phyloP scores from a whole-genome alignment of 1,284 basidiomycete genomes.

The Megacollybia platyphylla region DNA sequence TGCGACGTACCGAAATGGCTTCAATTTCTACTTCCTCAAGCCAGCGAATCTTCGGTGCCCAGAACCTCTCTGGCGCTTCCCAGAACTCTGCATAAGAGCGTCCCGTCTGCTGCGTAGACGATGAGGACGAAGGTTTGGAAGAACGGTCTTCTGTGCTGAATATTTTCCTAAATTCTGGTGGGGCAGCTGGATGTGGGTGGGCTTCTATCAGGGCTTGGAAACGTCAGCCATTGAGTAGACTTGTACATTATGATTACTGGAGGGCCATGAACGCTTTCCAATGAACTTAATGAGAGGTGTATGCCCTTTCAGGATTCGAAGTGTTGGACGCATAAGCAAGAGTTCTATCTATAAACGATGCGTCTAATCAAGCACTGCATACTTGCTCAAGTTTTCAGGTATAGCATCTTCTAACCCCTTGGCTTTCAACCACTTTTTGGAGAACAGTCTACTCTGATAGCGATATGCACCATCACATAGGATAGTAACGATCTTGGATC shows the following conservation, averaged over 20 bases:
- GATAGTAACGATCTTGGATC: constrained; percentile 82
- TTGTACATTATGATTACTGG: constrained; percentile 21
- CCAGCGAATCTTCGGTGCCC: constrained; percentile 43
- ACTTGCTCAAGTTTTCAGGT: constrained; percentile 79
- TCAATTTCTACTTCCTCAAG: constrained; percentile 67
- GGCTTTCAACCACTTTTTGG: constrained; percentile 83
- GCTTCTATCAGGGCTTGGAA: constrained; percentile 41
- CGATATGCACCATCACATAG: constrained; percentile 93
- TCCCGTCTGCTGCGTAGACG: constrained; percentile 6
- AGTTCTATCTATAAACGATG: background rate
- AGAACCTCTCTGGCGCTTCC: constrained; percentile 65
- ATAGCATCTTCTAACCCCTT: constrained; percentile 78
- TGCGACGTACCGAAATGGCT: constrained; percentile 54
- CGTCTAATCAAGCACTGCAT: constrained; percentile 72
- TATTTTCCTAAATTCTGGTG: constrained; percentile 50
- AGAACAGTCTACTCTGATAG: constrained; percentile 94
- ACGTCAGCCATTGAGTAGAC: constrained; percentile 5
- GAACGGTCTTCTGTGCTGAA: constrained; percentile 48
- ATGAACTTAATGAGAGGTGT: constrained; percentile 73
- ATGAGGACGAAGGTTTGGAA: constrained; percentile 16
- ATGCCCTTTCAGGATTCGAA: constrained; percentile 27
- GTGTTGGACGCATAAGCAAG: constrained; percentile 30
- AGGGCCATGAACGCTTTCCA: constrained; percentile 55
- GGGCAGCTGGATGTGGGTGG: constrained; percentile 68
- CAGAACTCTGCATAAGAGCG: constrained; percentile 57